Conservation (phyloP, 164 flowering plant genomes). For the Vitis rupestris region DNA sequence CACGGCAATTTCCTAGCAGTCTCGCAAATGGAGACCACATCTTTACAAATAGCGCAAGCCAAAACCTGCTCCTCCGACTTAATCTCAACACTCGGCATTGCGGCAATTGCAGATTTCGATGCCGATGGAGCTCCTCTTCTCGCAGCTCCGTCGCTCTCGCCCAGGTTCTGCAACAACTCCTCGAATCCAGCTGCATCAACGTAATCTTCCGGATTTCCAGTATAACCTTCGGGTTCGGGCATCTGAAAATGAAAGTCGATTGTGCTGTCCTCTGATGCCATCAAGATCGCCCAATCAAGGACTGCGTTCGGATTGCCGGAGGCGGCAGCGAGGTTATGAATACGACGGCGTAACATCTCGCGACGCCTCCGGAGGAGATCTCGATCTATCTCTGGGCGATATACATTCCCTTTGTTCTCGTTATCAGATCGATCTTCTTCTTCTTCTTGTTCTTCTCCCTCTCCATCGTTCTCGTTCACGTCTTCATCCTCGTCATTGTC, state of each 20-base stretch:
- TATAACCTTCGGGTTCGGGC: constrained; percentile 51
- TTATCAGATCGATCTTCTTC: constrained; percentile 29
- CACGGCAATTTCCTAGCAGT: constrained; percentile 69
- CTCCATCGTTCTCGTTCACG: constrained; percentile 18
- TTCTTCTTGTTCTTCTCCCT: constrained; percentile 16
- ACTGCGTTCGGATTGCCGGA: constrained; percentile 46
- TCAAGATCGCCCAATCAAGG: constrained; percentile 72
- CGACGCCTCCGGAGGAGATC: constrained; percentile 42
- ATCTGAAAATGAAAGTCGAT: constrained; percentile 63
- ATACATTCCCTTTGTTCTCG: constrained; percentile 19
- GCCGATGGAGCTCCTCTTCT: constrained; percentile 88
- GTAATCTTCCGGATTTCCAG: constrained; percentile 80
- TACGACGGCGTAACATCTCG: constrained; percentile 51
- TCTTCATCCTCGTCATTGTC: constrained; percentile 32
- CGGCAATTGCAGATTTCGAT: constrained; percentile 46
- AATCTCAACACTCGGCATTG: constrained; percentile 39
- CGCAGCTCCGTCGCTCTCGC: constrained; percentile 56
- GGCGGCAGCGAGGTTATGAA: constrained; percentile 50
- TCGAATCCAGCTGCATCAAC: constrained; percentile 81
- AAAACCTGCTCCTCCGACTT: constrained; percentile 31
- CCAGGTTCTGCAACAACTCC: constrained; percentile 68
- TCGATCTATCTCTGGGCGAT: constrained; percentile 19
- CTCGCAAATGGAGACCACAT: constrained; percentile 47
- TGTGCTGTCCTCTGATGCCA: constrained; percentile 69
- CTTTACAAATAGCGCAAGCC: constrained; percentile 76